These are phyloP conservation scores for Aureoboletus auriporus DNA, from an alignment of 768 basidiomycete genomes.

Conservation along the genomic window DNA sequence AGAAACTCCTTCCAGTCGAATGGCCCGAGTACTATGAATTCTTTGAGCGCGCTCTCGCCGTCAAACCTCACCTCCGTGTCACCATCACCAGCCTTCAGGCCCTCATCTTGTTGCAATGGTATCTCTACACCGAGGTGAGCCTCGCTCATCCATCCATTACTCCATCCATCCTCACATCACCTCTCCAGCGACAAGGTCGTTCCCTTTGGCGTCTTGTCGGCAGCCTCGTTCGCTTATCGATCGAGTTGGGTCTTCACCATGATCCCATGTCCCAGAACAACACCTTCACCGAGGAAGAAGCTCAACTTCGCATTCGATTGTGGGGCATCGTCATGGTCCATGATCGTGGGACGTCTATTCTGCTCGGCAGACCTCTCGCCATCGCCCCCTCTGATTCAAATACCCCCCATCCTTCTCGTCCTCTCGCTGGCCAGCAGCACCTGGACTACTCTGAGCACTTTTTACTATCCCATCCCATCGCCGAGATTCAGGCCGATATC, in stretches of 20 bases:
- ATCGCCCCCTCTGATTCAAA: constrained; percentile 82
- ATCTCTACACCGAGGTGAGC: constrained; percentile 80
- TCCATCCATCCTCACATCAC: constrained; percentile 5
- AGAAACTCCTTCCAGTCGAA: constrained; percentile 51
- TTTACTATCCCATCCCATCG: constrained; percentile 66
- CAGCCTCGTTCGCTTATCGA: constrained; percentile 73
- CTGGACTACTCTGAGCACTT: constrained; percentile 76
- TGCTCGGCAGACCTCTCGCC: constrained; percentile 80
- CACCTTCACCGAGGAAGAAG: constrained; percentile 71
- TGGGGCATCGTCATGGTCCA: constrained; percentile 86
- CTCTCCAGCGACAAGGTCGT: constrained; percentile 74
- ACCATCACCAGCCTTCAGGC: constrained; percentile 82
- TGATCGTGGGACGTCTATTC: constrained; percentile 84
- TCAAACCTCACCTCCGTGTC: constrained; percentile 81
- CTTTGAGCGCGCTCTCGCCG: constrained; percentile 70
- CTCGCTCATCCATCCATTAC: not conserved
- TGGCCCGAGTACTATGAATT: constrained; percentile 87
- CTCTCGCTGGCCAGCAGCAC: constrained; percentile 25
- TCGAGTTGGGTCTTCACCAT: constrained; percentile 84
- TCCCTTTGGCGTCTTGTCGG: constrained; percentile 87
- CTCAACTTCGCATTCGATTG: constrained; percentile 72
- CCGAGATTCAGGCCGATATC: constrained; percentile 85
- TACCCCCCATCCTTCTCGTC: constrained; percentile 64
- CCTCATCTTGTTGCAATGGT: constrained; percentile 82
- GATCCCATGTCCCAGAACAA: constrained; percentile 65